These are phyloP conservation scores for Mucor piriformis DNA, from an alignment of 371 early-diverging fungal species.

Conservation along the genomic window DNA sequence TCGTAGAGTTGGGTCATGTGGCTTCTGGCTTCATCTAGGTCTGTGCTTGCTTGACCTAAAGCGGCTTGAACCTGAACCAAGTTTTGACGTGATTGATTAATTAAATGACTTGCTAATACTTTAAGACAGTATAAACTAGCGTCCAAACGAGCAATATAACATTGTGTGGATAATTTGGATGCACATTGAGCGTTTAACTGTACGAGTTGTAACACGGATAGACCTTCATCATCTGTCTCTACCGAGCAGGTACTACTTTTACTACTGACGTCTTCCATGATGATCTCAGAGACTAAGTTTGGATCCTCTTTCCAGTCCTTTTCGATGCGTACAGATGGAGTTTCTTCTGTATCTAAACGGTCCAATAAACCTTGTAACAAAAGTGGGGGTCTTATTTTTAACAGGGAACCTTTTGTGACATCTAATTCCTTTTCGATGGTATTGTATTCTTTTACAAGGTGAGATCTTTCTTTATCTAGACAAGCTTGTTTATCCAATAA, in stretches of 20 bases:
- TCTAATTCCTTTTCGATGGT: conserved; percentile 39
- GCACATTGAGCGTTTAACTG: conserved; percentile 18
- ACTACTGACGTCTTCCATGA: conserved; percentile 13
- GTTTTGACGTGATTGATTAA: conserved; percentile 41
- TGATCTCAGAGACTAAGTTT: conserved; percentile 47
- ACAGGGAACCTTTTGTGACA: conserved; percentile 37
- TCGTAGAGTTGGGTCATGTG: conserved; percentile 57
- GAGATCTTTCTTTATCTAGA: conserved; percentile 31
- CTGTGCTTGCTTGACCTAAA: conserved; percentile 50
- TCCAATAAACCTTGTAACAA: conserved; percentile 57
- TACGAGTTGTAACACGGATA: conserved; percentile 4
- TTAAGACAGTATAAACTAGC: conserved; percentile 64
- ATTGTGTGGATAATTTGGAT: conserved; percentile 25
- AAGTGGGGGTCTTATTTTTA: conserved; percentile 54
- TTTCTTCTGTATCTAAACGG: conserved; percentile 51
- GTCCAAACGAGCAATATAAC: conserved; percentile 47
- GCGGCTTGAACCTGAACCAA: conserved; percentile 48
- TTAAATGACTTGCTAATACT: conserved; percentile 49
- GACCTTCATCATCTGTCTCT: conserved; percentile 2
- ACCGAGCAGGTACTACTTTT: conserved; percentile 4
- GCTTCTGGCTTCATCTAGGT: conserved; percentile 51
- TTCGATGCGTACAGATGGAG: conserved; percentile 33
- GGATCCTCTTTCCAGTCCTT: conserved; percentile 58
- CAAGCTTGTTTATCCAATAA: conserved; percentile 39
- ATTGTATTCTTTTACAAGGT: conserved; percentile 43